Percentiles rank a stretch among this genome's conserved stretches.
These are phyloP conservation scores for Salmacisia buchloeana DNA, from an alignment of 1,284 basidiomycete species.

Conservation along the genomic window DNA sequence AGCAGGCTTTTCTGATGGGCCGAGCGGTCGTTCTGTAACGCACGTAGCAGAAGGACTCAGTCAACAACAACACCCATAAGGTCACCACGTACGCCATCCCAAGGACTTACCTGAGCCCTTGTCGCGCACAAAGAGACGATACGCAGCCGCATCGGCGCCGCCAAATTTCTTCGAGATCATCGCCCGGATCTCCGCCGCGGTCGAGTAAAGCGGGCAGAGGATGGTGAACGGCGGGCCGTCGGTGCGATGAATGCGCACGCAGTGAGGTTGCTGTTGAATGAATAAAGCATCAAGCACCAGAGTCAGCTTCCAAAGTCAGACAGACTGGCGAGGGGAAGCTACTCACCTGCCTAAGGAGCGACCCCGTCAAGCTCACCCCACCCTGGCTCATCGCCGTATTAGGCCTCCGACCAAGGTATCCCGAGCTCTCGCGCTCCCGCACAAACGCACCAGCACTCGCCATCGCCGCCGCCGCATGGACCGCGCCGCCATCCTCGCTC, in stretches of 20 bases:
- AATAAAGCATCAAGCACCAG: not conserved
- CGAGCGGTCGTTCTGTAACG: slow-evolving; percentile 37
- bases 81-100: not conserved
- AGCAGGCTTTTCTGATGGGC: slow-evolving; percentile 73
- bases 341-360: not conserved
- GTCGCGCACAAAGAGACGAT: slow-evolving; percentile 47
- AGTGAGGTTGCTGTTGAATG: slow-evolving; percentile 39
- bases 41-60: slow-evolving; percentile 11
- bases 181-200: slow-evolving; percentile 61
- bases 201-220: slow-evolving; percentile 63
- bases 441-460: too few relatives aligned
- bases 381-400: slow-evolving; percentile 5
- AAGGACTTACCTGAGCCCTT: slow-evolving; percentile 27
- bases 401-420: not conserved
- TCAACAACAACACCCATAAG: slow-evolving; percentile 19
- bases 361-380: not conserved
- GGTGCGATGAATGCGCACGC: slow-evolving; percentile 69
- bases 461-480: not conserved
- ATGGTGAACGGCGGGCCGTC: slow-evolving; percentile 71
- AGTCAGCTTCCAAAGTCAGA: not conserved
- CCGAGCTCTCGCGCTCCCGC: not conserved
- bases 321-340: not conserved
- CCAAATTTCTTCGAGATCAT: slow-evolving; percentile 33
- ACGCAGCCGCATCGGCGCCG: slow-evolving; percentile 32
- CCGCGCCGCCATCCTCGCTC: not conserved